A percentile compares a stretch with the other conserved stretches of the same genome.
These are phyloP conservation scores for Penicillium salamii DNA, from an alignment of 495 filamentous ascomycete species.

Conservation along the genomic window DNA sequence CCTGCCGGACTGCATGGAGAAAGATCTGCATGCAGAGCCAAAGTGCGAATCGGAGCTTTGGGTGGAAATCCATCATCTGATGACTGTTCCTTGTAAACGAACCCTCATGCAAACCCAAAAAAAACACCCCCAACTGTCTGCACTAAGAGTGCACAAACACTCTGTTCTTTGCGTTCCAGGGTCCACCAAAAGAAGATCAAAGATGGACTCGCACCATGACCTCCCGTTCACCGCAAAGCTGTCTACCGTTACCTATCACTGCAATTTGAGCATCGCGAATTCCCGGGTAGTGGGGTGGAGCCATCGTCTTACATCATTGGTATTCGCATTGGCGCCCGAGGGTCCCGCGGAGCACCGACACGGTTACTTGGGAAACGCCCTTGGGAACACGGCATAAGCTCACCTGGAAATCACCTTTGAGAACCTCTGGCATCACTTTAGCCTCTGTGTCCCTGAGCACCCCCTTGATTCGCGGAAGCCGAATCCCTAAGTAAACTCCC, in stretches of 20 bases:
- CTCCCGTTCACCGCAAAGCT: conserved; percentile 6
- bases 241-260: conserved; percentile 15
- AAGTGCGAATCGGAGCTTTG: conserved; percentile 17
- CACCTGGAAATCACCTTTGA: neutral
- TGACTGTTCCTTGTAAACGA: neutral
- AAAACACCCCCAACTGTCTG: neutral
- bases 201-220: no score
- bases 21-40: conserved; percentile 16
- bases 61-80: conserved; percentile 20
- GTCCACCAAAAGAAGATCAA: neutral
- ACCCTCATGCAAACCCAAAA: neutral
- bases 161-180: neutral
- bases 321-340: conserved; percentile 10
- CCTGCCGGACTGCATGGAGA: conserved; percentile 17
- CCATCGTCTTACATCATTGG: conserved; percentile 15
- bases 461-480: conserved; percentile 9
- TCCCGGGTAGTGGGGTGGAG: conserved; percentile 22
- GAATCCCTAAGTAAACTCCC: neutral
- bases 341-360: conserved; percentile 24
- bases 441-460: neutral
- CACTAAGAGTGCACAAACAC: neutral
- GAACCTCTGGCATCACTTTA: neutral
- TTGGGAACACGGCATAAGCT: conserved; percentile 13
- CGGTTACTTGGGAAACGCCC: conserved; percentile 36
- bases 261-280: conserved; percentile 10